Percentiles rank a stretch among this genome's conserved stretches.
Evolutionary conservation across 495 filamentous ascomycete species (phyloP).

Genomic region (Aspergillus asperescens): DNA sequence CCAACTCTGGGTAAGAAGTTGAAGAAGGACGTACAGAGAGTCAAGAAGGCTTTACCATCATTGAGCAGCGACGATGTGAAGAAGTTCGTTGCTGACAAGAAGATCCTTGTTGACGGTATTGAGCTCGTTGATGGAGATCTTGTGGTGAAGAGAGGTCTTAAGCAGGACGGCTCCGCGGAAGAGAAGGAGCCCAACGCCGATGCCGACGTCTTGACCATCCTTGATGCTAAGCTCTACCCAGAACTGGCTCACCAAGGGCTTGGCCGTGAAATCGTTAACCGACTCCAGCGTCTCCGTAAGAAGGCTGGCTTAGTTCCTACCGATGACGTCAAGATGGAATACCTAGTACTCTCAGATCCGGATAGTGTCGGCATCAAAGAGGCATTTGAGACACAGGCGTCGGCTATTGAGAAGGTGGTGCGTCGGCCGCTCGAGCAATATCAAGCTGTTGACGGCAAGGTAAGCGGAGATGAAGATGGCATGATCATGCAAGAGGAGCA

Average conservation of each 20-base stretch:
- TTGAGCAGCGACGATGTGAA: conserved; percentile 76
- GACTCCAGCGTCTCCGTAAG: conserved; percentile 75
- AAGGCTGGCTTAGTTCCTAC: conserved; percentile 74
- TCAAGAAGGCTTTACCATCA: conserved; percentile 81
- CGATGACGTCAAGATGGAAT: conserved; percentile 84
- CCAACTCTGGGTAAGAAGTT: conserved; percentile 92
- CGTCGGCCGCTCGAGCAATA: conserved; percentile 75
- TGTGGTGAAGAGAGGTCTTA: conserved; percentile 73
- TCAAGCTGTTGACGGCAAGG: conserved; percentile 57
- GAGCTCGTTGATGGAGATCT: conserved; percentile 74
- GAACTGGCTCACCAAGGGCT: conserved; percentile 71
- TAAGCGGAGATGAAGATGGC: conserved; percentile 50
- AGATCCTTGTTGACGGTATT: conserved; percentile 79
- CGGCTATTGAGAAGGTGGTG: conserved; percentile 71
- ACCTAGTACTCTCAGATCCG: conserved; percentile 67
- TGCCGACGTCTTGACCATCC: conserved; percentile 72
- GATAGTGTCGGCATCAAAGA: conserved; percentile 68
- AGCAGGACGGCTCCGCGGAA: conserved; percentile 59
- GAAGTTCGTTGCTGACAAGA: conserved; percentile 60
- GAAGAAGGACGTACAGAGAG: conserved; percentile 83
- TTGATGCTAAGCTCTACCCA: conserved; percentile 68
- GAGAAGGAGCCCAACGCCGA: conserved; percentile 82
- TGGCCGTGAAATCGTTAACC: conserved; percentile 77
- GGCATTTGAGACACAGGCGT: conserved; percentile 64
- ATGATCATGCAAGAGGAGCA: conserved; percentile 82